phyloP scores from a whole-genome alignment of 2,329 filamentous ascomycete genomes.

The Capronia coronata region DNA sequence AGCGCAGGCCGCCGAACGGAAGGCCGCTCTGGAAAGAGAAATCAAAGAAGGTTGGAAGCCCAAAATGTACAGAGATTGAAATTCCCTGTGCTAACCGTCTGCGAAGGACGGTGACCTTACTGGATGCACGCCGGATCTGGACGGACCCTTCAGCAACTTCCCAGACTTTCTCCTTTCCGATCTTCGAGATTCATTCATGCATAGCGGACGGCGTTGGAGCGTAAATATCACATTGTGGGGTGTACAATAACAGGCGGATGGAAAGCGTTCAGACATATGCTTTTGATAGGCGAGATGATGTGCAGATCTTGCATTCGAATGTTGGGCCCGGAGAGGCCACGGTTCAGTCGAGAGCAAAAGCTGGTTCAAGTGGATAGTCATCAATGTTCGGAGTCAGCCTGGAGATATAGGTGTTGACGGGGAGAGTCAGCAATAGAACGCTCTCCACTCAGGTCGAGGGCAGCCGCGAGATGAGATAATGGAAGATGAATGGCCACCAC shows the following conservation, averaged over 20 bases:
- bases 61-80: slow-evolving; percentile 81
- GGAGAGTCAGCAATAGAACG: background rate
- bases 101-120: slow-evolving; percentile 26
- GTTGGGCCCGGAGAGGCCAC: background rate
- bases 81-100: slow-evolving; percentile 37
- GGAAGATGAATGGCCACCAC: background rate
- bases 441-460: background rate
- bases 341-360: background rate
- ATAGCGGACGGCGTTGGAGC: slow-evolving; percentile 26
- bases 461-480: background rate
- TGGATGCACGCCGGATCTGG: slow-evolving; percentile 2
- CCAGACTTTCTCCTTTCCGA: slow-evolving; percentile 5
- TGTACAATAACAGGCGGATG: slow-evolving; percentile 18
- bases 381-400: background rate
- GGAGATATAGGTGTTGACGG: background rate
- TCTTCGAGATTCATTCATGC: slow-evolving; percentile 13
- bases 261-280: background rate
- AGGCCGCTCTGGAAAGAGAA: slow-evolving; percentile 68
- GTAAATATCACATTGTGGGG: background rate
- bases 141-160: background rate
- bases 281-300: slow-evolving; percentile 3
- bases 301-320: background rate
- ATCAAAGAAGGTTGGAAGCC: slow-evolving; percentile 83
- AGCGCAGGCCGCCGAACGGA: slow-evolving; percentile 63
- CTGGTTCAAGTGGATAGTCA: background rate